Conservation (phyloP, 2,329 filamentous ascomycete species). For the Zymoseptoria ardabiliae region DNA sequence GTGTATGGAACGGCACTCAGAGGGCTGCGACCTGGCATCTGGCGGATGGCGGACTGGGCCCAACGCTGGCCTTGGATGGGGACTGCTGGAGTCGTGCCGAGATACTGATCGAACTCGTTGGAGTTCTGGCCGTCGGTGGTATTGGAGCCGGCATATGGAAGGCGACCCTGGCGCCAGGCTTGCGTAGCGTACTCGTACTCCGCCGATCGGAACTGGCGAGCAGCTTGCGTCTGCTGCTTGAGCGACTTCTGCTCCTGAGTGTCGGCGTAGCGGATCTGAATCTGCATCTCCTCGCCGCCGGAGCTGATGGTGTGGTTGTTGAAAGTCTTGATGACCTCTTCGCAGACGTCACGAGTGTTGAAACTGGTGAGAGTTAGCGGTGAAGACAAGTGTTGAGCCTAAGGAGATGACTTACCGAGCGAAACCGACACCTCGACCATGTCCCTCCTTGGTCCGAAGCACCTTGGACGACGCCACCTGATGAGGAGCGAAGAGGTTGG, state of each 20-base stretch:
- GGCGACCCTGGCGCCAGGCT: conserved; percentile 27
- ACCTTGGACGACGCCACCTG: conserved; percentile 91
- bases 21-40: conserved; percentile 18
- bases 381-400: conserved; percentile 4
- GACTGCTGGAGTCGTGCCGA: conserved; percentile 25
- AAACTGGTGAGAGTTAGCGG: conserved; percentile 53
- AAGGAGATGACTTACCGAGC: conserved; percentile 60
- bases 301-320: conserved; percentile 59
- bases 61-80: conserved; percentile 31
- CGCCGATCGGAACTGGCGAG: conserved; percentile 89
- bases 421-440: conserved; percentile 94
- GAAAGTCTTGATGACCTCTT: conserved; percentile 79
- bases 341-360: conserved; percentile 79
- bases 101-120: conserved; percentile 34
- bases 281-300: conserved; percentile 67
- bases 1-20: conserved; percentile 22
- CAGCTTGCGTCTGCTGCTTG: conserved; percentile 91
- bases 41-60: conserved; percentile 26
- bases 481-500: conserved; percentile 69
- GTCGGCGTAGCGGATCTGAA: conserved; percentile 93
- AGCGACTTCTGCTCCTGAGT: conserved; percentile 94
- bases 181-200: conserved; percentile 57
- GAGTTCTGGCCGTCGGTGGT: conserved; percentile 18
- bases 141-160: conserved; percentile 21
- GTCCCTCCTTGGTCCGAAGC: conserved; percentile 73